Evolutionary conservation across 768 basidiomycete genomes (phyloP).

Genomic region (Tricholoma sp.): DNA sequence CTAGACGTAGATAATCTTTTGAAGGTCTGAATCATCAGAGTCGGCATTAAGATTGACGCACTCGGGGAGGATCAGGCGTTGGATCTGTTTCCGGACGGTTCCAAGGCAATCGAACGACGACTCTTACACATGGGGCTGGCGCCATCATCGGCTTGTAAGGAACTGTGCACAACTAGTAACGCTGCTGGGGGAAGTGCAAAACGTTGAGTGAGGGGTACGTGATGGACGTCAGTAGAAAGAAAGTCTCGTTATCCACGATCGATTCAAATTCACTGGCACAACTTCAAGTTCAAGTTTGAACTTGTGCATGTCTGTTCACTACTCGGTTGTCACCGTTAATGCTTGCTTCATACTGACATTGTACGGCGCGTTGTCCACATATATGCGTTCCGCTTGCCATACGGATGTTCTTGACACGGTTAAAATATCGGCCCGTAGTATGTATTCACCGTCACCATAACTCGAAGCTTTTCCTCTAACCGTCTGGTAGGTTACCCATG

Average conservation of each 20-base stretch:
- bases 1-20: slow-evolving; percentile 31
- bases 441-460: too few relatives aligned
- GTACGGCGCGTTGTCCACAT: too few relatives aligned
- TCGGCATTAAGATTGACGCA: slow-evolving; percentile 30
- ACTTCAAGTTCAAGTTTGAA: too few relatives aligned
- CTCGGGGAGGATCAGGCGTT: slow-evolving; percentile 60
- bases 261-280: too few relatives aligned
- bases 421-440: neutral
- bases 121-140: slow-evolving; percentile 43
- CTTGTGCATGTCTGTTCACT: too few relatives aligned
- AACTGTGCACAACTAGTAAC: neutral
- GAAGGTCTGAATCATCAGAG: slow-evolving; percentile 1
- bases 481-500: slow-evolving; percentile 4
- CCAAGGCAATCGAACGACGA: slow-evolving; percentile 76
- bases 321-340: neutral
- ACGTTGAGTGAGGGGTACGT: neutral
- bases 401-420: neutral
- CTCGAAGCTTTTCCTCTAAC: slow-evolving; percentile 1
- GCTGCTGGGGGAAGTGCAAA: neutral
- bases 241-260: too few relatives aligned
- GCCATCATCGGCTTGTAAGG: slow-evolving; percentile 19
- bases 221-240: neutral
- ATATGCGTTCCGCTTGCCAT: too few relatives aligned
- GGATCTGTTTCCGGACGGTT: slow-evolving; percentile 66
- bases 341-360: neutral